Percentiles rank a stretch among this genome's conserved stretches.
Evolutionary conservation across 352 stramenopile genomes (phyloP).

Genomic region (Pythium oligandrum): DNA sequence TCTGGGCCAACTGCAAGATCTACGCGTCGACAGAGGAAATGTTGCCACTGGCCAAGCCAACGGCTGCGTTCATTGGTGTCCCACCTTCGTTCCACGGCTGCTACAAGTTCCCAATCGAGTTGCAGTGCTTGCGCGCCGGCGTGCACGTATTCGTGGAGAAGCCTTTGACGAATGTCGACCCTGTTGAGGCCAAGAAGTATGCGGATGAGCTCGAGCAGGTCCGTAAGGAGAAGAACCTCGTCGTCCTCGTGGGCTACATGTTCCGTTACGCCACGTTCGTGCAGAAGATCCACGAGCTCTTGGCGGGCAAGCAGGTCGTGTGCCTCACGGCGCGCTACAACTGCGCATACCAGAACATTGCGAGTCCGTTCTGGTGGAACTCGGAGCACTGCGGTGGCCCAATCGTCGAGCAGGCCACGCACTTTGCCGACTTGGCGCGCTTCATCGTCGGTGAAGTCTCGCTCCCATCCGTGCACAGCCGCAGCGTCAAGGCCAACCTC

Average conservation of each 20-base stretch:
- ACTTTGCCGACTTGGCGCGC: slow-evolving; percentile 32
- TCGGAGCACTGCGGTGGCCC: slow-evolving; percentile 29
- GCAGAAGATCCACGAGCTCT: slow-evolving; percentile 26
- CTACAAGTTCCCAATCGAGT: slow-evolving; percentile 32
- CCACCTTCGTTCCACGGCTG: slow-evolving; percentile 32
- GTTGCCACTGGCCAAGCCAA: slow-evolving; percentile 23
- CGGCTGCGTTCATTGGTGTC: slow-evolving; percentile 29
- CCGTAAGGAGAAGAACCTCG: slow-evolving; percentile 21
- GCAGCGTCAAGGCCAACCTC: slow-evolving; percentile 39
- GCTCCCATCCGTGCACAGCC: slow-evolving; percentile 29
- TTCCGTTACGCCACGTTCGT: slow-evolving; percentile 30
- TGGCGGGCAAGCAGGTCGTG: slow-evolving; percentile 24
- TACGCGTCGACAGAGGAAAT: slow-evolving; percentile 26
- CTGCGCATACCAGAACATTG: slow-evolving; percentile 28
- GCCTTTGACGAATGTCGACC: slow-evolving; percentile 25
- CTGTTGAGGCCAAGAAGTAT: slow-evolving; percentile 26
- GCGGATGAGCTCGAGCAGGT: slow-evolving; percentile 22
- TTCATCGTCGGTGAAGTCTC: slow-evolving; percentile 32
- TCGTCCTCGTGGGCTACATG: slow-evolving; percentile 35
- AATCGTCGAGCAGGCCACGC: slow-evolving; percentile 36
- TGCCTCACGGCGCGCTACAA: slow-evolving; percentile 35
- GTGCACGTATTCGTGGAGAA: slow-evolving; percentile 35
- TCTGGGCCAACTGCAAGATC: slow-evolving; percentile 24
- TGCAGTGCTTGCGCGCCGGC: slow-evolving; percentile 24
- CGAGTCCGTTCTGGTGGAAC: slow-evolving; percentile 38